A percentile compares a stretch with the other conserved stretches of the same genome.
phyloP scores from a whole-genome alignment of 495 filamentous ascomycete species.

The Neurospora sp. region DNA sequence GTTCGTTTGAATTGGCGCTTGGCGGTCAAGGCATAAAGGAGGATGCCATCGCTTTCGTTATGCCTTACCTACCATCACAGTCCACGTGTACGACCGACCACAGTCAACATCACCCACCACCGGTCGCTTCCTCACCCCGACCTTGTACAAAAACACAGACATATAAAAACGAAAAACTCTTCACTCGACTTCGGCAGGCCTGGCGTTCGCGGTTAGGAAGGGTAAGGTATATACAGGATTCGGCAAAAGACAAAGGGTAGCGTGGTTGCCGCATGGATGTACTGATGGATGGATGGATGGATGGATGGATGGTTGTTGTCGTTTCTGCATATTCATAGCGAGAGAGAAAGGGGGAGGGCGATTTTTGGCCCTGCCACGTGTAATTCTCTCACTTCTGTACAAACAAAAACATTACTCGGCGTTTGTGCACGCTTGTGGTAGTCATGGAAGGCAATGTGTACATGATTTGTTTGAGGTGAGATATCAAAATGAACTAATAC shows the following conservation, averaged over 20 bases:
- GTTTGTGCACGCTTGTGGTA: background rate
- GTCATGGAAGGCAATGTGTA: background rate
- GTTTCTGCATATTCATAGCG: background rate
- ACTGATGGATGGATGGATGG: background rate
- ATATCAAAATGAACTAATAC: no score
- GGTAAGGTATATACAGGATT: background rate
- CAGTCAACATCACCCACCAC: no score
- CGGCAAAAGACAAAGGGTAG: background rate
- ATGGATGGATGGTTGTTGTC: background rate
- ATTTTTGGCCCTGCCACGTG: background rate
- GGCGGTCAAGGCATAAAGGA: background rate
- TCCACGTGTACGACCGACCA: no score
- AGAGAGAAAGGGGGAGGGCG: background rate
- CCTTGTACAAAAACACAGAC: background rate
- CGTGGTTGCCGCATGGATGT: background rate
- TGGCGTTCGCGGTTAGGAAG: slow-evolving; percentile 25
- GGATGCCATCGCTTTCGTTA: background rate
- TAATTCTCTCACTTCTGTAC: background rate
- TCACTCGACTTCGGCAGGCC: slow-evolving; percentile 40
- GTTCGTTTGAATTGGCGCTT: background rate
- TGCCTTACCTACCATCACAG: no score
- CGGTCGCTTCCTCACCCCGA: background rate
- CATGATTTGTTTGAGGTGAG: background rate
- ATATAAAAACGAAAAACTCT: slow-evolving; percentile 13
- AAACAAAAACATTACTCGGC: background rate